A percentile compares a stretch with the other conserved stretches of the same genome.
These are phyloP conservation scores for Mucor saturninus DNA, from an alignment of 371 early-diverging fungal genomes.

Conservation along the genomic window DNA sequence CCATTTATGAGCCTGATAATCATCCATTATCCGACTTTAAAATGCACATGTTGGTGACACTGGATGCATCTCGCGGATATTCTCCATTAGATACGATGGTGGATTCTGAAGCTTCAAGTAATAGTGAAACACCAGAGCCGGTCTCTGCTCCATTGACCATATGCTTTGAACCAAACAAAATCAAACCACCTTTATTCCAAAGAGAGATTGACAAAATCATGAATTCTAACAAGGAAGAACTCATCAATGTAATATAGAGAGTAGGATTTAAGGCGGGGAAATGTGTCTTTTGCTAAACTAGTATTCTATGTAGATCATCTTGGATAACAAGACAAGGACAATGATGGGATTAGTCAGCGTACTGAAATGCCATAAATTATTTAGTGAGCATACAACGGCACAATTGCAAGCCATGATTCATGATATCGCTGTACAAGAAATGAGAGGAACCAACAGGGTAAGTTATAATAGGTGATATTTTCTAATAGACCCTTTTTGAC, in stretches of 20 bases:
- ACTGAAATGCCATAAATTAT: slow-evolving; percentile 13
- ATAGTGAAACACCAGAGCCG: not conserved
- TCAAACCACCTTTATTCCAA: slow-evolving; percentile 3
- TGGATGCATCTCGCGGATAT: slow-evolving; percentile 5
- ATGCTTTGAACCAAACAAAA: not conserved
- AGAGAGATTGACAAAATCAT: slow-evolving; percentile 12
- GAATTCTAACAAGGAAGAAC: not conserved
- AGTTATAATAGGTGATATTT: not conserved
- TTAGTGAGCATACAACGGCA: slow-evolving; percentile 36
- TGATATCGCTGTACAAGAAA: slow-evolving; percentile 47
- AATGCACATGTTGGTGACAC: slow-evolving; percentile 3
- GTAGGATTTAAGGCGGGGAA: too few relatives aligned
- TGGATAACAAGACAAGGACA: slow-evolving; percentile 33
- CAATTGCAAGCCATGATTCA: slow-evolving; percentile 52
- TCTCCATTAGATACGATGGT: not conserved
- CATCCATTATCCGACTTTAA: slow-evolving; percentile 23
- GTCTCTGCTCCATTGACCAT: not conserved
- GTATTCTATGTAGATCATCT: slow-evolving; percentile 33
- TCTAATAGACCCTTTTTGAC: not conserved
- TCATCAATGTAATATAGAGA: slow-evolving; percentile 12
- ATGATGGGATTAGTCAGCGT: slow-evolving; percentile 18
- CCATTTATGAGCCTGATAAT: slow-evolving; percentile 15
- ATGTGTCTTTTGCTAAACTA: too few relatives aligned
- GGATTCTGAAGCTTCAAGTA: not conserved
- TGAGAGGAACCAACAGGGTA: slow-evolving; percentile 45